phyloP scores from a whole-genome alignment of 73 alveolate species.

The Stentor coeruleus region DNA sequence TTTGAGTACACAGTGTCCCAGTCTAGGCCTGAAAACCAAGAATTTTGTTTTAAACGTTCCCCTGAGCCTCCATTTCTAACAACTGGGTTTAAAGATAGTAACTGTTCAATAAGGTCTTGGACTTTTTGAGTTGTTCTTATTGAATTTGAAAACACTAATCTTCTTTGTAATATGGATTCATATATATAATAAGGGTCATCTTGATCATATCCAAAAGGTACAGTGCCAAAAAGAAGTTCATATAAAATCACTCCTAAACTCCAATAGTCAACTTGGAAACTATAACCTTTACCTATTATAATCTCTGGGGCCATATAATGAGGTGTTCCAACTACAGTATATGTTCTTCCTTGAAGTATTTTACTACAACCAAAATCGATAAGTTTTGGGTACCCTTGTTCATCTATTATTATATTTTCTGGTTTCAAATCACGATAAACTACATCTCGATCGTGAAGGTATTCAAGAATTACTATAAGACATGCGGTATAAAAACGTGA shows the following conservation, averaged over 20 bases:
- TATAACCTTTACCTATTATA: constrained; percentile 13
- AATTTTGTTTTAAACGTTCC: background rate
- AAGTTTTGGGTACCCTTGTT: constrained; percentile 23
- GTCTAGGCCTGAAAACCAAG: background rate
- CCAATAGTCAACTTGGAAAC: background rate
- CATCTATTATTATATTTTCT: constrained; percentile 15
- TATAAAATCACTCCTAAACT: constrained; percentile 19
- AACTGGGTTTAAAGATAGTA: background rate
- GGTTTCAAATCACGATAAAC: constrained; percentile 27
- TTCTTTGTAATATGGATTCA: constrained; percentile 36
- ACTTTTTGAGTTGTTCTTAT: background rate
- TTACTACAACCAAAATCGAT: constrained; percentile 26
- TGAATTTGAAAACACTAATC: constrained; percentile 33
- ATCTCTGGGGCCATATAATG: constrained; percentile 32
- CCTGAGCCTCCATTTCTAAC: background rate
- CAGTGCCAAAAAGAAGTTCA: background rate
- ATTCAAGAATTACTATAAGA: constrained; percentile 10
- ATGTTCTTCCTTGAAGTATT: background rate
- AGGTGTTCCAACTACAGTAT: constrained; percentile 18
- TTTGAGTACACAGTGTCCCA: background rate
- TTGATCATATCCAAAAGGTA: constrained; percentile 22
- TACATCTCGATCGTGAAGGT: constrained; percentile 26
- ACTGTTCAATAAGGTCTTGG: background rate
- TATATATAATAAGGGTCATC: constrained; percentile 25
- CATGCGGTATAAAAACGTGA: constrained; percentile 14